These are phyloP conservation scores for Geotrichum candidum DNA, from an alignment of 1,139 yeast species.

Conservation along the genomic window DNA sequence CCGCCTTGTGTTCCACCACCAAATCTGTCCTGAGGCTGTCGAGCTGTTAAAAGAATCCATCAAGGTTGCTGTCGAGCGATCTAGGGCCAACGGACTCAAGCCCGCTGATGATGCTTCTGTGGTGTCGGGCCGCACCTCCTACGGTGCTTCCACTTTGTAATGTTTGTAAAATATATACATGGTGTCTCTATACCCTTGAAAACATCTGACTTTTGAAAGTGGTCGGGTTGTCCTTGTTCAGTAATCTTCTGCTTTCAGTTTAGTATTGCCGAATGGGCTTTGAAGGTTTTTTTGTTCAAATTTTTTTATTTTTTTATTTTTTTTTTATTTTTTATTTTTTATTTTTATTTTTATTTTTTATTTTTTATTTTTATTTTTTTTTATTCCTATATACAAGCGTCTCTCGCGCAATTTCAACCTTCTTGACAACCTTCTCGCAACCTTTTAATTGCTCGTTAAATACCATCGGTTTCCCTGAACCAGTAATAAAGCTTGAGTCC, in stretches of 20 bases:
- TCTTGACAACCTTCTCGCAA: neutral
- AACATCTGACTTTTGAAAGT: neutral
- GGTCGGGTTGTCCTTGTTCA: neutral
- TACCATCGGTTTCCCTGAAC: neutral
- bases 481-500: neutral
- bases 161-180: neutral
- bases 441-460: neutral
- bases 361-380: neutral
- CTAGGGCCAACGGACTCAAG: constrained; percentile 23
- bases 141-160: constrained; percentile 4
- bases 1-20: constrained; percentile 82
- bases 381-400: neutral
- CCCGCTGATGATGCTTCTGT: neutral
- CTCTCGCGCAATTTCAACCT: neutral
- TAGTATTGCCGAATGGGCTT: neutral
- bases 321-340: neutral
- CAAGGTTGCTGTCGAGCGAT: constrained; percentile 50
- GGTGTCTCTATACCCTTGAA: neutral
- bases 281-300: neutral
- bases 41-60: constrained; percentile 59
- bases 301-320: neutral
- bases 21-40: constrained; percentile 58
- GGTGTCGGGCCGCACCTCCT: constrained; percentile 3
- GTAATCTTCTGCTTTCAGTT: neutral
- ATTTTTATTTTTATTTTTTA: neutral